Base-by-base conservation (phyloP, 345 rosid genomes). In the Arabis alpina region DNA sequence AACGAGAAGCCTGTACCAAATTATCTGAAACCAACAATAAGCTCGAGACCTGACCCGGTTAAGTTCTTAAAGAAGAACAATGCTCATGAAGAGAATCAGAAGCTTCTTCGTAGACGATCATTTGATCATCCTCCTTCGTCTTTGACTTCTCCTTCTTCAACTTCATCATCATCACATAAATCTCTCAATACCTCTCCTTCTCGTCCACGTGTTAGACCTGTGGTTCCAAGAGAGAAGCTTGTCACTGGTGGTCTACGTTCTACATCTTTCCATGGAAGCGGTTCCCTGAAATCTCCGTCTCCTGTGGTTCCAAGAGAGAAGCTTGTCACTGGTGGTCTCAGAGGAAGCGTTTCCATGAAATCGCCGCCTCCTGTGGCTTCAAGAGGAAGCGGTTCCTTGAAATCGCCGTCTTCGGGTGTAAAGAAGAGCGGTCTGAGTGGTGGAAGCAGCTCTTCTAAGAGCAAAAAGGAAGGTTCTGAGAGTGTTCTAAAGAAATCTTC, bases 31-130 rank as follows among this genome's bases (percentile, higher is more conserved):
- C 89, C 95, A 0, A 88, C 94, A 10, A 11, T 74, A 16, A 82
- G 84, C 71, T 85, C 90, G 49, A 77, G 82, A 60, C 57, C 70
- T 19, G 86, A 84, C 41, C 53, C 82, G 13, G 52, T 60, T 37
- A 87, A 78, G 56, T 65, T 32, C 15, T 41, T 34, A 2, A 82
- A 68, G 81, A 89, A 84, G 72, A 63, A 69, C 56, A 6, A 34
- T 34, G 74, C 39, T 61, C 13, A 56, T 2, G 83, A 61, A 11
- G 86, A 80, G 36, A 61, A 19, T 77, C 79, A 51, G 80, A 81
- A 72, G 60, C 76, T 77, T 71, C 74, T 77, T 10, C 78, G 93
- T 55, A 81, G 97, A 80, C 87, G 91, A 74, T 92, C 98, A 19
- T 82, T 87, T 10, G 98, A 92, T 72, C 83, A 63, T 71, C 83